Percentiles rank a stretch among this genome's conserved stretches.
Conservation (phyloP, 257 asterid species). For the Capsicum chinense region DNA sequence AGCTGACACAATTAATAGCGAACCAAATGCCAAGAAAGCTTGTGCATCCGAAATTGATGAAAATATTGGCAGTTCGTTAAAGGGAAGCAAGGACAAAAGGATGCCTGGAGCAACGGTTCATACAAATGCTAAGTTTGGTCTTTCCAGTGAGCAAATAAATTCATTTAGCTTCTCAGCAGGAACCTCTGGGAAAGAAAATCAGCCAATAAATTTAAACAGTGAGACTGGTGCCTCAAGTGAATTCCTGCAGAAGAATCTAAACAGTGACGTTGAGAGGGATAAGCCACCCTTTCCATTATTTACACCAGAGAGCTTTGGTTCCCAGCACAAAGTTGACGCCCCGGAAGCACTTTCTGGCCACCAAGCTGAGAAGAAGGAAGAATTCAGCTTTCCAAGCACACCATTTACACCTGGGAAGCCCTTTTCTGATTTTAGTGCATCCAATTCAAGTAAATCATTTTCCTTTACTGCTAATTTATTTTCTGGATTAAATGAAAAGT, state of each 20-base stretch:
- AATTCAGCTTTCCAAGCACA: conserved; percentile 41
- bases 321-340: conserved; percentile 37
- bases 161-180: conserved; percentile 36
- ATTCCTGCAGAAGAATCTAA: conserved; percentile 27
- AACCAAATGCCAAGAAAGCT: conserved; percentile 4
- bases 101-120: conserved; percentile 21
- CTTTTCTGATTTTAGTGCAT: conserved; percentile 45
- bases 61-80: conserved; percentile 26
- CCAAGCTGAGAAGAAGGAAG: conserved; percentile 49
- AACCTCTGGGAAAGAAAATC: conserved; percentile 44
- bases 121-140: conserved; percentile 27
- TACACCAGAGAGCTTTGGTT: conserved; percentile 38
- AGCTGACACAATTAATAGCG: conserved; percentile 26
- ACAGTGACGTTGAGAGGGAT: conserved; percentile 33
- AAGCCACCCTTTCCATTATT: conserved; percentile 37
- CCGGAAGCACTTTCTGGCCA: conserved; percentile 40
- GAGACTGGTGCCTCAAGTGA: conserved; percentile 37
- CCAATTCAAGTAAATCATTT: conserved; percentile 46
- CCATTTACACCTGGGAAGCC: conserved; percentile 41
- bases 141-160: conserved; percentile 25
- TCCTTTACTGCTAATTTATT: conserved; percentile 43
- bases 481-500: conserved; percentile 41
- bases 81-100: conserved; percentile 24
- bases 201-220: conserved; percentile 35
- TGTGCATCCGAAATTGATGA: conserved; percentile 27